Base-by-base conservation (phyloP, 192 early-diverging fungal species). In the Chytriomyces sp. region DNA sequence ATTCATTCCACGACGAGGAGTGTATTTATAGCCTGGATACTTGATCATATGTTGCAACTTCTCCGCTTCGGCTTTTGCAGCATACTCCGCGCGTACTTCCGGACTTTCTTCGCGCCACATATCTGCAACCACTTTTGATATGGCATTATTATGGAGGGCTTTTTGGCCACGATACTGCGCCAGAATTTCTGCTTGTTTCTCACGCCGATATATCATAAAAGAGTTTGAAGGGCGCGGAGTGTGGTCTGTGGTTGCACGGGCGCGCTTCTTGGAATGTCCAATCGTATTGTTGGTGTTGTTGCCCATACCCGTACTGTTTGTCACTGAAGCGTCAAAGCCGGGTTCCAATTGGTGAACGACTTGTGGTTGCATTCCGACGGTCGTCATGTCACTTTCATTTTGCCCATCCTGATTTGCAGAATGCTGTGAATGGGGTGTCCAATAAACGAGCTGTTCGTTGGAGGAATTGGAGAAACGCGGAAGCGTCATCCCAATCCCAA, bases 1-100 rank as follows among this genome's bases (percentile, higher is more conserved):
- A 33, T 12, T 56, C 28, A 38, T 55, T 22, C 54, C 54, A 7
- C 65, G 49, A 17, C 65, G 44, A 34, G 86, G 86, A 26, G 75
- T 62, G 63, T 88, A 88, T 74, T 85, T 88, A 78, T 88, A 88
- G 55, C 82, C 86, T 28, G 86, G 86, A 69, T 85, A 80, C 38
- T 76, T 77, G 32, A 82, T 28, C 76, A 80, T 77, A 60, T 88
- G 86, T 33, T 75, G 73, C 33, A 70, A 72, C 59, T 83, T 82
- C 72, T 69, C 84, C 49, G 78, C 75, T 53, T 85, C 81, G 25
- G 86, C 86, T n/a, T 72, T 72, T 19, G 61, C 68, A 34, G 80
- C 74, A 55, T 84, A 88, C n/a, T 77, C 60, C 17, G 60, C 73
- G 70, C 84, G 82, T 28, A 82, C 75, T 49, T 82, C 77, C 12